These are phyloP conservation scores for Ustilago nuda DNA, from an alignment of 1,284 basidiomycete species.

Conservation along the genomic window DNA sequence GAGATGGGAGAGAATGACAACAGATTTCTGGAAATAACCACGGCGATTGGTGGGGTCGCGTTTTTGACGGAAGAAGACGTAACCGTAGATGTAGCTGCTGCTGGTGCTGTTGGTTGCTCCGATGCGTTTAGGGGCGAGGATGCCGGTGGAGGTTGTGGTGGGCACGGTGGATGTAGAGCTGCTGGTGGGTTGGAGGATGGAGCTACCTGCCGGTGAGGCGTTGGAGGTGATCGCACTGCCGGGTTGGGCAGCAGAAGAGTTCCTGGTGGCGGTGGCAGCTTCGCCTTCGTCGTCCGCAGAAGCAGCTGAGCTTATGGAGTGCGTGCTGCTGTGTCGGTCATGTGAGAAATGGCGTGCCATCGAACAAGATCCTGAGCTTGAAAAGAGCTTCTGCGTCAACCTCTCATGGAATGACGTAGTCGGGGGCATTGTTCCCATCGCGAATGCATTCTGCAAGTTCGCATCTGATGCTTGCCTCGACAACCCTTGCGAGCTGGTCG, in stretches of 20 bases:
- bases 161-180: background rate
- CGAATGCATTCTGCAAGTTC: conserved; percentile 23
- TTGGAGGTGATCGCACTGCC: background rate
- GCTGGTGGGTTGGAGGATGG: conserved; percentile 9
- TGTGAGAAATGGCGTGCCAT: conserved; percentile 44
- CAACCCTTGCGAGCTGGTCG: conserved; percentile 19
- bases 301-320: conserved; percentile 33
- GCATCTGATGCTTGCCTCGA: conserved; percentile 38
- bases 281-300: conserved; percentile 33
- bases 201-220: conserved; percentile 11
- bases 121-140: conserved; percentile 8
- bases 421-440: conserved; percentile 4
- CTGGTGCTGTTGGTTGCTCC: conserved; percentile 49
- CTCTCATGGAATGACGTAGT: conserved; percentile 43
- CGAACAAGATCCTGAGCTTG: conserved; percentile 23
- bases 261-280: background rate
- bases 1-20: conserved; percentile 85
- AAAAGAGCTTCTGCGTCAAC: conserved; percentile 46
- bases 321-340: conserved; percentile 40
- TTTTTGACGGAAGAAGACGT: conserved; percentile 67
- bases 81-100: conserved; percentile 67
- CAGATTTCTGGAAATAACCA: conserved; percentile 75
- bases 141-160: conserved; percentile 7
- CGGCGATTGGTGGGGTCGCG: conserved; percentile 59
- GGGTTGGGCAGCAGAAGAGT: background rate